These are phyloP conservation scores for Filobasidium wieringae DNA, from an alignment of 768 basidiomycete species.

Conservation along the genomic window DNA sequence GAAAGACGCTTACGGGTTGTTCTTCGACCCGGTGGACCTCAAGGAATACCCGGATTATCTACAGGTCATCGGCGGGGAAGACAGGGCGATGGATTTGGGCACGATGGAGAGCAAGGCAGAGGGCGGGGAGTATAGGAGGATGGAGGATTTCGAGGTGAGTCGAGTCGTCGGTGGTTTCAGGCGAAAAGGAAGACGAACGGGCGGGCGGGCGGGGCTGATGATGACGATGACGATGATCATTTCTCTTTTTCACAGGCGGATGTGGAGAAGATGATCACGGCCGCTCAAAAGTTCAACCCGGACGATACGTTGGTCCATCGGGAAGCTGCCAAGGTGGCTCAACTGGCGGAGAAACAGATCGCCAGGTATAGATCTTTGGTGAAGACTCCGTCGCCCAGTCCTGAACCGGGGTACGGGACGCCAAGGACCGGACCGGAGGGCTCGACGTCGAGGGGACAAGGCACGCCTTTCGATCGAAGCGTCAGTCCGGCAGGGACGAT, in stretches of 20 bases:
- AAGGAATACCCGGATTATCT: conserved; percentile 34
- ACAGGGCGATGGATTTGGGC: conserved; percentile 38
- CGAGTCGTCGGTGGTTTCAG: background rate
- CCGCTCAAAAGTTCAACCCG: conserved; percentile 34
- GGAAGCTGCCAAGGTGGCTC: conserved; percentile 23
- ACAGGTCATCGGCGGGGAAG: conserved; percentile 35
- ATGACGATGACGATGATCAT: no score
- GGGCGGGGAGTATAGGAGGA: conserved; percentile 25
- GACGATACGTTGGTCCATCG: conserved; percentile 28
- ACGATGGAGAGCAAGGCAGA: conserved; percentile 37
- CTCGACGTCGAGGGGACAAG: background rate
- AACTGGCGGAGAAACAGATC: conserved; percentile 28
- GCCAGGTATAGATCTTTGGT: conserved; percentile 23
- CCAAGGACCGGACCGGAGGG: background rate
- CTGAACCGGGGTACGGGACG: conserved; percentile 12
- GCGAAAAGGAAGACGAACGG: background rate
- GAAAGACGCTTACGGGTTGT: conserved; percentile 28
- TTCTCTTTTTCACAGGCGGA: conserved; percentile 18
- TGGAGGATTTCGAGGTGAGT: conserved; percentile 31
- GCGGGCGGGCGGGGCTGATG: no score
- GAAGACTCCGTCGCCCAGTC: conserved; percentile 32
- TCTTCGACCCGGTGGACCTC: conserved; percentile 28
- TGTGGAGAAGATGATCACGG: conserved; percentile 23
- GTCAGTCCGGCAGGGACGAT: conserved; percentile 1
- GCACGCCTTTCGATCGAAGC: conserved; percentile 4